Conservation (phyloP, 2,329 filamentous ascomycete genomes). For the Eutypella sp. region DNA sequence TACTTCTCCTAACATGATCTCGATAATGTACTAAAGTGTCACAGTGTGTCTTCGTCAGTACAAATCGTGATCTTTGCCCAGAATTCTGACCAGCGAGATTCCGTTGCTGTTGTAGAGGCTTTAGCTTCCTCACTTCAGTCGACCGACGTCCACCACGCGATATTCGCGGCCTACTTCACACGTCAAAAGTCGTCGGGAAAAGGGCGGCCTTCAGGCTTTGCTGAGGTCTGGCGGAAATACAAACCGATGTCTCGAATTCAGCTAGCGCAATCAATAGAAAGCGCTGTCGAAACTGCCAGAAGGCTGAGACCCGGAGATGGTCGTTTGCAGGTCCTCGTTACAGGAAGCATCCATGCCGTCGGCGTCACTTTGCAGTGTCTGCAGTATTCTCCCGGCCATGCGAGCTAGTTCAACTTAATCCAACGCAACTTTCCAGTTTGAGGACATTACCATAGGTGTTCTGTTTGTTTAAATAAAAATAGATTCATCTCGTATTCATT, state of each 20-base stretch:
- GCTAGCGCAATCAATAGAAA: not conserved
- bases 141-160: not conserved
- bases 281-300: not conserved
- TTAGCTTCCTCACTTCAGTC: not conserved
- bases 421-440: too few species aligned
- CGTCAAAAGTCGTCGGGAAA: not conserved
- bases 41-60: not conserved
- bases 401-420: too few species aligned
- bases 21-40: not conserved
- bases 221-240: not conserved
- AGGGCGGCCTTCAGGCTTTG: not conserved
- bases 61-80: not conserved
- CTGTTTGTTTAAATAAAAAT: not conserved
- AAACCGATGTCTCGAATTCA: not conserved
- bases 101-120: not conserved
- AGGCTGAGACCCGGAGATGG: not conserved
- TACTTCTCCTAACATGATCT: not conserved
- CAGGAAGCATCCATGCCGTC: not conserved
- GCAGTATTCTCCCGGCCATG: not conserved
- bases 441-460: not conserved
- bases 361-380: not conserved
- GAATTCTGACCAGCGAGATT: not conserved
- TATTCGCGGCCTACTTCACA: not conserved
- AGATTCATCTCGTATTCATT: constrained; percentile 5
- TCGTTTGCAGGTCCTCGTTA: not conserved